Percentiles rank a stretch among this genome's conserved stretches.
Conservation (phyloP, 352 stramenopile species). For the Phytopythium kandeliae region DNA sequence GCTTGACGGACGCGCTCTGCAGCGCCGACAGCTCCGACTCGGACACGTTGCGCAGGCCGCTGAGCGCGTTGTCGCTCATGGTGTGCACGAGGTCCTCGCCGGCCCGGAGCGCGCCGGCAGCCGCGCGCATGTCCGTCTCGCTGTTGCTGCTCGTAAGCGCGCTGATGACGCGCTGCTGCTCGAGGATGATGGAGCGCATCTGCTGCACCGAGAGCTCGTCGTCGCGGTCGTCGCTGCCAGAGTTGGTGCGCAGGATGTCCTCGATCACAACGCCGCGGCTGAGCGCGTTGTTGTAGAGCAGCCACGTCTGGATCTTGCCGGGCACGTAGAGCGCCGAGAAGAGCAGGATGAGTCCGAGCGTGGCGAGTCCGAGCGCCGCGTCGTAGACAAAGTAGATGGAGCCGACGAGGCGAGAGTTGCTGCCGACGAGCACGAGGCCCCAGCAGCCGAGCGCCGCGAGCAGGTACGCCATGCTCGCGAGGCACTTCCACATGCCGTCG, state of each 20-base stretch:
- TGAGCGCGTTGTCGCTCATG: conserved; percentile 66
- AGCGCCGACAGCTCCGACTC: conserved; percentile 60
- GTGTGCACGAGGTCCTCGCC: conserved; percentile 60
- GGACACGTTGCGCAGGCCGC: conserved; percentile 57
- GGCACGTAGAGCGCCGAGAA: conserved; percentile 88
- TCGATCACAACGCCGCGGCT: conserved; percentile 95
- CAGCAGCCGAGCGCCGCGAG: conserved; percentile 82
- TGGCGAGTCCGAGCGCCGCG: conserved; percentile 88
- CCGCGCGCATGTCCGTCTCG: conserved; percentile 38
- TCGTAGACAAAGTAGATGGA: conserved; percentile 94
- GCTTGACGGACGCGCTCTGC: conserved; percentile 50
- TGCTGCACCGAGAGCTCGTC: conserved; percentile 68
- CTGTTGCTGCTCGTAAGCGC: conserved; percentile 50
- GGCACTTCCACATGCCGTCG: conserved; percentile 87
- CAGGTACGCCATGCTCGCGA: conserved; percentile 92
- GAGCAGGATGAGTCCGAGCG: conserved; percentile 91
- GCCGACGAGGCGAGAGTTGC: conserved; percentile 86
- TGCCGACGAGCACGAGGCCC: conserved; percentile 85
- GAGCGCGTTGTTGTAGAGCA: conserved; percentile 97
- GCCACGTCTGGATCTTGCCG: conserved; percentile 94
- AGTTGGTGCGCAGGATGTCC: conserved; percentile 90
- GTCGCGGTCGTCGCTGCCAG: conserved; percentile 55
- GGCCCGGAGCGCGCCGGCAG: conserved; percentile 8
- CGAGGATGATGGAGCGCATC: conserved; percentile 73
- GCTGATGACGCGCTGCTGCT: conserved; percentile 74